Evolutionary conservation across 2,329 filamentous ascomycete species (phyloP), one percentile per base, ranked within the genome.

Genomic region (Daldinia sp.): DNA sequence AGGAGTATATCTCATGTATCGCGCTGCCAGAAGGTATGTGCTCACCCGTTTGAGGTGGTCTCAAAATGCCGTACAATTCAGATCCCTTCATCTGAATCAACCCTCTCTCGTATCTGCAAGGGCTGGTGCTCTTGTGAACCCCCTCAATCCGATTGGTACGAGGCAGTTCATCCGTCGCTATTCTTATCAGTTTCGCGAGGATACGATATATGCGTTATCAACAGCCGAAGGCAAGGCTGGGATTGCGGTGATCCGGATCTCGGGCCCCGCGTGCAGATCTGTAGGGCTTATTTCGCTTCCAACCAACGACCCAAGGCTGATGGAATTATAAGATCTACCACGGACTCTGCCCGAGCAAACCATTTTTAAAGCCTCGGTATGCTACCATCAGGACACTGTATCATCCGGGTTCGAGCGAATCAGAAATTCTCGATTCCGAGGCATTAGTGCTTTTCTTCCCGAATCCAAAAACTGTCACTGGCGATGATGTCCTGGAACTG

Each of bases 171-270:
- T 39, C 28, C 48, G 35, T 28, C 44, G 33, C 20, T 44, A 60
- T 33, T 44, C 56, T 20, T 44, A 65, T 28, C 56, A 61, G 23
- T 63, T 48, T 2, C 71, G 72, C 50, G 75, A 83, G 74, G 85
- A 88, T 64, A 98, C 95, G 1, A 97, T 99, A 60, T 98, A 97
- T 79, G 96, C 96, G 0, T 83, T 98, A 0, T 98, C 95, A 0
- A 97, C 94, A 0, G 93, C 93, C 0, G 84, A 91, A 10, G 96
- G 95, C 1, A 90, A 90, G 77, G 94, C 93, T 48, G 96, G 94
- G 1, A 97, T 99, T 78, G 95, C 95, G 1, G 90, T 98, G 39
- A 89, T 98, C 59, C 89, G 96, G 13, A 85, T 97, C 28, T 98
- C 96, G 4, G 96, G 96, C 0, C 87, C 92, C 30, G 88, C 89